Conservation (phyloP, 805 yeast species). For the Candida silvatica region DNA sequence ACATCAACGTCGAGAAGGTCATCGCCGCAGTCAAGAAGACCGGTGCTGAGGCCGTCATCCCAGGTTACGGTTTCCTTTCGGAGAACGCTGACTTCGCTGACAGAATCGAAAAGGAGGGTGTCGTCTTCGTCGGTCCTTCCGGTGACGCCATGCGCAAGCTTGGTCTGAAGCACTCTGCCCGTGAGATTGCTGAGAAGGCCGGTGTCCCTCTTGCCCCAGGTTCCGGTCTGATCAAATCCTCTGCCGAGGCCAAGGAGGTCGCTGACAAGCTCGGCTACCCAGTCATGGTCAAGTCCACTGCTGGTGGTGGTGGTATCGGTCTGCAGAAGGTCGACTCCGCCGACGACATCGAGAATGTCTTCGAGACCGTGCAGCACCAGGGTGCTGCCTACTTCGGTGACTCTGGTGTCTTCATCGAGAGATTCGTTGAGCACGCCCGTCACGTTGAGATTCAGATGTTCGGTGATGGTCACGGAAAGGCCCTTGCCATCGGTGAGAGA, state of each 20-base stretch:
- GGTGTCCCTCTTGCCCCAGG: constrained; percentile 98
- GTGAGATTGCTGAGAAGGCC: constrained; percentile 88
- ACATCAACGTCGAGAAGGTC: constrained; percentile 77
- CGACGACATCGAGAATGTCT: constrained; percentile 74
- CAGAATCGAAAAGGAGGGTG: constrained; percentile 71
- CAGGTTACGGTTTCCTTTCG: constrained; percentile 94
- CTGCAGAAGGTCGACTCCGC: constrained; percentile 84
- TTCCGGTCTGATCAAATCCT: constrained; percentile 65
- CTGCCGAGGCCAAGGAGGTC: constrained; percentile 66
- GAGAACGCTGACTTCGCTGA: constrained; percentile 97
- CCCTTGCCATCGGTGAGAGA: constrained; percentile 92
- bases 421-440: constrained; percentile 90
- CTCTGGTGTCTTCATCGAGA: constrained; percentile 89
- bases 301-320: constrained; percentile 99
- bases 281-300: constrained; percentile 93
- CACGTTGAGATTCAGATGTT: constrained; percentile 96
- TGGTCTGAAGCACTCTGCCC: constrained; percentile 94
- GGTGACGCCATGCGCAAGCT: constrained; percentile 87
- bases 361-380: constrained; percentile 87
- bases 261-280: constrained; percentile 80
- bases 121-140: constrained; percentile 93
- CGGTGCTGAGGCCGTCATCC: constrained; percentile 91
- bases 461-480: constrained; percentile 92
- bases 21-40: constrained; percentile 76
- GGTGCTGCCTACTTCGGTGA: constrained; percentile 92